Percentiles rank a stretch among this genome's conserved stretches.
Conservation (phyloP, 2,329 filamentous ascomycete genomes). For the Thielaviopsis punctulata region DNA sequence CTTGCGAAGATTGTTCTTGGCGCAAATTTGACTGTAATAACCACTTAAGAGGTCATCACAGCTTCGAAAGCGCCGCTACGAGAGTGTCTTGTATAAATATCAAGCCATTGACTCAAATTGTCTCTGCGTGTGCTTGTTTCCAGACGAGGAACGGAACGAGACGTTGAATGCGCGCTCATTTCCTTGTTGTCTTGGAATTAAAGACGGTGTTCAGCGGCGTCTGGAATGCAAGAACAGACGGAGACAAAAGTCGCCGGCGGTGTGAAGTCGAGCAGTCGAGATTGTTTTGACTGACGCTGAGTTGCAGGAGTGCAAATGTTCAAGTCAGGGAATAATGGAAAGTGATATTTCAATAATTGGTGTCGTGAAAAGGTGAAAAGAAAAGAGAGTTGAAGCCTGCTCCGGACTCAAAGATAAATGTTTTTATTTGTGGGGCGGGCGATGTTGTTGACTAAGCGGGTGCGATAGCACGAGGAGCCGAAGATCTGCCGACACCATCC, state of each 20-base stretch:
- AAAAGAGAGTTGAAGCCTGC: neutral
- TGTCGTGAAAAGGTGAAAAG: neutral
- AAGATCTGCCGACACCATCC: neutral
- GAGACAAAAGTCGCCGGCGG: neutral
- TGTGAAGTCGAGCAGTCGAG: neutral
- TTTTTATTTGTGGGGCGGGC: conserved; percentile 7
- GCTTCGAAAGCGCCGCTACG: conserved; percentile 72
- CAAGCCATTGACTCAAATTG: neutral
- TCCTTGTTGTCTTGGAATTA: neutral
- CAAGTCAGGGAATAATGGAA: too few species aligned
- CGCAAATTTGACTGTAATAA: conserved; percentile 76
- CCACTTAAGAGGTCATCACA: conserved; percentile 56
- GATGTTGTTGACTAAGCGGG: conserved; percentile 7
- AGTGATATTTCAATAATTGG: too few species aligned
- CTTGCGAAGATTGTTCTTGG: conserved; percentile 44
- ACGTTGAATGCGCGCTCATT: neutral
- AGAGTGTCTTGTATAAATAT: neutral
- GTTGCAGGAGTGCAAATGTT: too few species aligned
- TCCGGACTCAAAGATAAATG: conserved; percentile 2
- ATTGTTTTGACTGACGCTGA: neutral
- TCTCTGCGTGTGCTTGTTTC: neutral
- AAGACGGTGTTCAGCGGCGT: neutral
- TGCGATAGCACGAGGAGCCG: neutral
- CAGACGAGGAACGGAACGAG: neutral
- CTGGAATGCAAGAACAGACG: neutral